Evolutionary conservation across 768 basidiomycete genomes (phyloP).

Genomic region (Leucogyrophana mollusca): DNA sequence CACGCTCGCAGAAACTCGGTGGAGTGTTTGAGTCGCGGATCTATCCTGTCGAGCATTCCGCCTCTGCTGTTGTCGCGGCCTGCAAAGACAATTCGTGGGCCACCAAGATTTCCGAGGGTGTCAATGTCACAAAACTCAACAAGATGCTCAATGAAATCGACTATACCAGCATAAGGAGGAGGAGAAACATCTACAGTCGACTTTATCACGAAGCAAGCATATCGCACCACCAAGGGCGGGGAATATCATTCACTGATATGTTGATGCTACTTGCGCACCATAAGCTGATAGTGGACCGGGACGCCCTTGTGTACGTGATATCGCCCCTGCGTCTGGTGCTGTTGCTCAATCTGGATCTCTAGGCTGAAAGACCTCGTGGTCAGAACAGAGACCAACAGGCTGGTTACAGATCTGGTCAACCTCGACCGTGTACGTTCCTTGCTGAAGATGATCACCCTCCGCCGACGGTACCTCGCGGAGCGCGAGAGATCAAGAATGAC

Average conservation of each 20-base stretch:
- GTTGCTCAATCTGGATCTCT: slow-evolving; percentile 9
- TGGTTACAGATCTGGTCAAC: slow-evolving; percentile 82
- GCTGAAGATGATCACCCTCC: slow-evolving; percentile 70
- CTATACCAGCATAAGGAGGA: slow-evolving; percentile 55
- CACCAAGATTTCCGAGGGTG: slow-evolving; percentile 41
- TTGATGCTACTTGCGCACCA: slow-evolving; percentile 85
- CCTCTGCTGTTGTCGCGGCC: slow-evolving; percentile 55
- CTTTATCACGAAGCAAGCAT: slow-evolving; percentile 87
- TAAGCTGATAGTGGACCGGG: slow-evolving; percentile 86
- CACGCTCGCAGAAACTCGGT: slow-evolving; percentile 58
- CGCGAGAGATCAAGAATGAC: slow-evolving; percentile 40
- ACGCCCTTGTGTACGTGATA: slow-evolving; percentile 77
- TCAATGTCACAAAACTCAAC: slow-evolving; percentile 67
- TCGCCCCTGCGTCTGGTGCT: neutral
- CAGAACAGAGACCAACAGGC: slow-evolving; percentile 71
- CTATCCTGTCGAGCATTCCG: slow-evolving; percentile 69
- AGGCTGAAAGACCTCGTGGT: slow-evolving; percentile 77
- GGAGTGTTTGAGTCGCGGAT: slow-evolving; percentile 89
- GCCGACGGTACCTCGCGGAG: slow-evolving; percentile 61
- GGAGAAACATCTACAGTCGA: slow-evolving; percentile 69
- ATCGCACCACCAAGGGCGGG: slow-evolving; percentile 65
- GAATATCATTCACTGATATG: slow-evolving; percentile 92
- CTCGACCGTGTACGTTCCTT: slow-evolving; percentile 82
- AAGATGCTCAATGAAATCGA: slow-evolving; percentile 64
- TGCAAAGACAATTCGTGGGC: slow-evolving; percentile 39